These are phyloP conservation scores for Lactuca saligna DNA, from an alignment of 129 eudicot genomes.

Conservation along the genomic window DNA sequence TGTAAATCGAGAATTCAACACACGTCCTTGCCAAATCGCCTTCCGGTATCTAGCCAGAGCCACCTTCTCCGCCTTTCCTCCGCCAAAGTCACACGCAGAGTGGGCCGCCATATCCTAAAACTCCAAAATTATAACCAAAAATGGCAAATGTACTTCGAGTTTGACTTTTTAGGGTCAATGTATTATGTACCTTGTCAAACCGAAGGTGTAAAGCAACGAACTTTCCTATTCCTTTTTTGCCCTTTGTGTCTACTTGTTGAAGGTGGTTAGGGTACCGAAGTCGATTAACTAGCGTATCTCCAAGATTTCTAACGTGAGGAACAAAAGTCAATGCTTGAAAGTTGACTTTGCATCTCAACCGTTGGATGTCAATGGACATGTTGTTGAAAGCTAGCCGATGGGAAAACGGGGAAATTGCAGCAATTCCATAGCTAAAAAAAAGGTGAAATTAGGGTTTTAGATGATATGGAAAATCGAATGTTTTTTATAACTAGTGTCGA, in stretches of 20 bases:
- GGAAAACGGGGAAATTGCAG: conserved; percentile 95
- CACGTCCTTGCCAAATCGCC: conserved; percentile 88
- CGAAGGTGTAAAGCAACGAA: conserved; percentile 89
- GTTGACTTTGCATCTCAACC: conserved; percentile 88
- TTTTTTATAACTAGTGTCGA: background rate
- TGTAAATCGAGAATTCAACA: conserved; percentile 83
- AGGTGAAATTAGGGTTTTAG: conserved; percentile 9
- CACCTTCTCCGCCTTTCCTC: conserved; percentile 87
- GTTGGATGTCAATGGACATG: conserved; percentile 79
- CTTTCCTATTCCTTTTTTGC: conserved; percentile 47
- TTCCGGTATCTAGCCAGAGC: conserved; percentile 93
- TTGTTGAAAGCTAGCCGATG: conserved; percentile 94
- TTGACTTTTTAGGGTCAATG: background rate
- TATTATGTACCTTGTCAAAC: conserved; percentile 71
- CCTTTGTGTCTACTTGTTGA: conserved; percentile 40
- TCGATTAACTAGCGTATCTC: conserved; percentile 76
- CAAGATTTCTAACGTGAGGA: conserved; percentile 77
- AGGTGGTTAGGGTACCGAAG: conserved; percentile 58
- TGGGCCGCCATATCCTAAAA: conserved; percentile 99
- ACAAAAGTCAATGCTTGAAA: conserved; percentile 75
- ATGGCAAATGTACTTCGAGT: background rate
- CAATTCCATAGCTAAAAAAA: conserved; percentile 73
- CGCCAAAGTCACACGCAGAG: conserved; percentile 99
- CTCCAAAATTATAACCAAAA: background rate
- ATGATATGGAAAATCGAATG: background rate